A percentile compares a stretch with the other conserved stretches of the same genome.
phyloP scores from a whole-genome alignment of 805 yeast species.

The Candida ovalis region DNA sequence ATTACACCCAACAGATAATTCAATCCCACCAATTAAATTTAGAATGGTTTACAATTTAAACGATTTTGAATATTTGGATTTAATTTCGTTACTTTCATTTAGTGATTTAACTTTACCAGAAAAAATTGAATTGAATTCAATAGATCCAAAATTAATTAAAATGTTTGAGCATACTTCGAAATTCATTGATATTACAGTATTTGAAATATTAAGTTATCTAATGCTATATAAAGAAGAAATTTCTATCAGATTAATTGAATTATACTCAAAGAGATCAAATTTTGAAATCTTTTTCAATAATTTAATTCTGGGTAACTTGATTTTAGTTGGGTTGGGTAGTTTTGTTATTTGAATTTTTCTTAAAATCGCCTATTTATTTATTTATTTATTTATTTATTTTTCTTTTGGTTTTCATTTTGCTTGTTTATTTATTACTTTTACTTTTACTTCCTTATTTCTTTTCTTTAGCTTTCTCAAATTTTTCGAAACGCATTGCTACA shows the following conservation, averaged over 20 bases:
- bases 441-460: background rate
- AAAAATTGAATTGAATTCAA: background rate
- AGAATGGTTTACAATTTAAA: conserved; percentile 45
- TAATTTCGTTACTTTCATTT: conserved; percentile 23
- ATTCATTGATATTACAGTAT: conserved; percentile 25
- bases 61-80: conserved; percentile 38
- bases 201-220: conserved; percentile 28
- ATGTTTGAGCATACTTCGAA: conserved; percentile 29
- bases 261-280: conserved; percentile 29
- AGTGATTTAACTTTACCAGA: conserved; percentile 13
- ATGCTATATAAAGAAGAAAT: conserved; percentile 31
- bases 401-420: background rate
- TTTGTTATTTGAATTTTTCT: conserved; percentile 26
- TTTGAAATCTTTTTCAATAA: conserved; percentile 38
- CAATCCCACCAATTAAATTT: conserved; percentile 35
- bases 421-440: background rate
- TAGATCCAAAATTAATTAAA: conserved; percentile 12
- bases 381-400: background rate
- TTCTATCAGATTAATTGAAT: conserved; percentile 26
- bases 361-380: background rate
- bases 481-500: too few relatives aligned
- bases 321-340: conserved; percentile 36
- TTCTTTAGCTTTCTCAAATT: background rate
- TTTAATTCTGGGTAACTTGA: conserved; percentile 32
- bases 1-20: conserved; percentile 13